Conservation (phyloP, 2,329 filamentous ascomycete species). For the Biscogniauxia mediterranea region DNA sequence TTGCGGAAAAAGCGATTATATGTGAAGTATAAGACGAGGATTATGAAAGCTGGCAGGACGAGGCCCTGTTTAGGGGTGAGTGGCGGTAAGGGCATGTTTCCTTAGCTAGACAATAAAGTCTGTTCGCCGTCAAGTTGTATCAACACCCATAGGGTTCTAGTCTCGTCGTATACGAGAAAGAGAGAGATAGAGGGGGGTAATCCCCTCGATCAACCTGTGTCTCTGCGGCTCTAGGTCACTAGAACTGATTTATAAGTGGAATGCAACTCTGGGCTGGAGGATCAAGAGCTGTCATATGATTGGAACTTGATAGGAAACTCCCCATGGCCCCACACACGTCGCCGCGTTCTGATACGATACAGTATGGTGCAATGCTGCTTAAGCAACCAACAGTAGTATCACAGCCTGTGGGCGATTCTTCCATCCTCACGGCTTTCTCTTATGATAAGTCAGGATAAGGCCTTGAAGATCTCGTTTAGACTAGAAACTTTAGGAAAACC, state of each 20-base stretch:
- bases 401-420: background rate
- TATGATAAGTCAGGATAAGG: background rate
- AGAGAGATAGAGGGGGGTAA: background rate
- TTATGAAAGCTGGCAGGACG: slow-evolving; percentile 7
- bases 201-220: background rate
- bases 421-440: background rate
- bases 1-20: slow-evolving; percentile 9
- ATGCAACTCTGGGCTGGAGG: background rate
- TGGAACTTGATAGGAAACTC: background rate
- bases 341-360: background rate
- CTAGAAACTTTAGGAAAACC: background rate
- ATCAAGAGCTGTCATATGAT: background rate
- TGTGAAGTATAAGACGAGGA: slow-evolving; percentile 7
- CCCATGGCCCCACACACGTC: background rate
- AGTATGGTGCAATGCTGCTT: background rate
- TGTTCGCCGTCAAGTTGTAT: background rate
- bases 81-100: background rate
- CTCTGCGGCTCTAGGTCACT: background rate
- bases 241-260: background rate
- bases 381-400: background rate
- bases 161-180: background rate
- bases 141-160: background rate
- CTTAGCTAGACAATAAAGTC: background rate
- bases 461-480: background rate
- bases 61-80: slow-evolving; percentile 3